Conservation (phyloP, 176 grass and related monocot species). For the Oryza meyeriana region DNA sequence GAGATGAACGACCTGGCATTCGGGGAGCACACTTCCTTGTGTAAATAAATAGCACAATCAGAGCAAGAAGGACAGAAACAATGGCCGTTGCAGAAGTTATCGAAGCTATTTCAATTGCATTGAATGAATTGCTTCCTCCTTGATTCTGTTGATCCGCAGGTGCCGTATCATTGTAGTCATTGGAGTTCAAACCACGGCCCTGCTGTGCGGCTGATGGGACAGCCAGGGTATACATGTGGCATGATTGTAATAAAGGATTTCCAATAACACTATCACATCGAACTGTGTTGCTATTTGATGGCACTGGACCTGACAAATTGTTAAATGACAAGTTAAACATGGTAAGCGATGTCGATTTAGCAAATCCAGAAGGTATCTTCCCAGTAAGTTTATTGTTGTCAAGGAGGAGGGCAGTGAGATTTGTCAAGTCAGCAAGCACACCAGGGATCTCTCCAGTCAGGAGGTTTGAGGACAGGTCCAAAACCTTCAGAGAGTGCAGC, state of each 20-base stretch:
- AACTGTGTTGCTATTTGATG: slow-evolving; percentile 66
- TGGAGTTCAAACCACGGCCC: slow-evolving; percentile 42
- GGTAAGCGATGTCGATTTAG: slow-evolving; percentile 49
- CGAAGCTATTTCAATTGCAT: slow-evolving; percentile 89
- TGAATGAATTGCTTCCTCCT: slow-evolving; percentile 63
- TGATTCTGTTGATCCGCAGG: slow-evolving; percentile 43
- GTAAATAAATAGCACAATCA: slow-evolving; percentile 86
- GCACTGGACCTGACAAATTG: slow-evolving; percentile 88
- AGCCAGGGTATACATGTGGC: slow-evolving; percentile 63
- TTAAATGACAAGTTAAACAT: slow-evolving; percentile 95
- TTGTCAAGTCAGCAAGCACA: slow-evolving; percentile 59
- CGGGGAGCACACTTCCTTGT: slow-evolving; percentile 82
- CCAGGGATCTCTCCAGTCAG: slow-evolving; percentile 70
- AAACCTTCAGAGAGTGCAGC: slow-evolving; percentile 58
- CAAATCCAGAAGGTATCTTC: slow-evolving; percentile 66
- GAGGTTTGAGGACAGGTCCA: slow-evolving; percentile 90
- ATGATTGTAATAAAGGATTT: slow-evolving; percentile 89
- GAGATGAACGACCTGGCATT: slow-evolving; percentile 48
- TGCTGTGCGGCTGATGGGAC: slow-evolving; percentile 60
- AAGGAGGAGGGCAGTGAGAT: slow-evolving; percentile 71
- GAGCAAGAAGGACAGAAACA: slow-evolving; percentile 87
- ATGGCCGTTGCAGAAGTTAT: slow-evolving; percentile 93
- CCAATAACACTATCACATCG: slow-evolving; percentile 77
- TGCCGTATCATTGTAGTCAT: slow-evolving; percentile 45
- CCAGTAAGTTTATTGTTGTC: slow-evolving; percentile 93